Base-by-base conservation (phyloP, 208 protist genomes). In the Crithidia bombi region DNA sequence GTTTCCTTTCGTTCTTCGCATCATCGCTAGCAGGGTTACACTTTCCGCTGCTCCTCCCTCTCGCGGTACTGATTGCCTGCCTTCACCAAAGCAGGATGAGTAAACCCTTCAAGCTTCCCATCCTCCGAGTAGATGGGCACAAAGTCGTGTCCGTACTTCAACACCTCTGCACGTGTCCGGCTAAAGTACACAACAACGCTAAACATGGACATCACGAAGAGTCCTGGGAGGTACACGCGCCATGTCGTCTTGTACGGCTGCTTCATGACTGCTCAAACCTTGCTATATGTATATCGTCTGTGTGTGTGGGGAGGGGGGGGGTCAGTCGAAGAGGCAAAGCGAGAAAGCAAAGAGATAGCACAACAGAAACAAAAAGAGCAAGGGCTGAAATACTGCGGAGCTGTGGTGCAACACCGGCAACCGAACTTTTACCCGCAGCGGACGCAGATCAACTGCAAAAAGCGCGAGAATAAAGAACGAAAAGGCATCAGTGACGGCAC, bases 91-190 rank as follows among this genome's bases (percentile, higher is more conserved):
- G 90, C 85, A 0, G 91, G 91, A 61, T 96, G 91, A 12, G 91
- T 96, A 63, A 96, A 96, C 26, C 91, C 91, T 69, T 93, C 84
- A 2, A 96, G 72, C 61, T 92, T 93, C 17, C 91, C 91, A 25
- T 93, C 88, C 41, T 93, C 87, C 7, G 86, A 90, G 65, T 96
- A 96, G 57, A 96, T 93, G 38, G 91, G 91, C 3, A 93, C 73
- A 62, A 96, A 94, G 51, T 96, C 91, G 66, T 96, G 87, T 4
- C 86, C 91, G 58, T 85, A 82, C 57, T 96, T 96, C 47, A 96
- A 73, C 17, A 86, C 81, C 3, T 85, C 78, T 0, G 66, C 69
- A 11, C 81, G 79, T 0, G 85, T 87, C 21, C 82, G 74, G 44
- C 69, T 88, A 54, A 95, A 91, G 65, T 92, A 91, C 51, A 92